Evolutionary conservation across 2,329 filamentous ascomycete species (phyloP).

Genomic region (Neonectria punicea): DNA sequence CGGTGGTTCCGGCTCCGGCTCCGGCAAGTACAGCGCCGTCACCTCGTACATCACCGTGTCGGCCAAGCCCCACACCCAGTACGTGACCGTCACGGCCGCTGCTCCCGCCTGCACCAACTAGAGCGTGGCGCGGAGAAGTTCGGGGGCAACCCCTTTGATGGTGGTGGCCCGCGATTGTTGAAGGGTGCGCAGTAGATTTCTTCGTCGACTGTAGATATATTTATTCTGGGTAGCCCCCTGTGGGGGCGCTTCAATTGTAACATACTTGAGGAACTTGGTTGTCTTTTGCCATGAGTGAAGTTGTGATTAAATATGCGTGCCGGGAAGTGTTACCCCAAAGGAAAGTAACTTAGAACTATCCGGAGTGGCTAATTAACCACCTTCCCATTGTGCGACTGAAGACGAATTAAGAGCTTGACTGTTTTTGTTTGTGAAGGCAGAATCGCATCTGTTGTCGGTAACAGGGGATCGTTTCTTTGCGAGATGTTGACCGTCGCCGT

Average conservation of each 20-base stretch:
- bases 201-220: constrained; percentile 42
- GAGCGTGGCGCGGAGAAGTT: not conserved
- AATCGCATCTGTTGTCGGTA: not conserved
- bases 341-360: too few species aligned
- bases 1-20: constrained; percentile 13
- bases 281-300: not conserved
- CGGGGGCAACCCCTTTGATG: constrained; percentile 1
- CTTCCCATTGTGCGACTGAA: too few species aligned
- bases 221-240: constrained; percentile 42
- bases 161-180: not conserved
- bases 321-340: too few species aligned
- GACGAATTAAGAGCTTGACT: too few species aligned
- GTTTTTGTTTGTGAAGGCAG: too few species aligned
- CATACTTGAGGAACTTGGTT: constrained; percentile 35
- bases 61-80: constrained; percentile 17
- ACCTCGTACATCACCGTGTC: constrained; percentile 34
- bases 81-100: constrained; percentile 32
- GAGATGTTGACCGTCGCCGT: not conserved
- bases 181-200: constrained; percentile 15
- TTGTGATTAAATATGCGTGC: not conserved
- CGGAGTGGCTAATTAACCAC: too few species aligned
- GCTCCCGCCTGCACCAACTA: constrained; percentile 29
- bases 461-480: not conserved
- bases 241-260: constrained; percentile 42
- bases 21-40: constrained; percentile 5